Evolutionary conservation across 768 basidiomycete species (phyloP), one percentile per base, ranked within the genome.

Genomic region (Leccinum longicurvipes): DNA sequence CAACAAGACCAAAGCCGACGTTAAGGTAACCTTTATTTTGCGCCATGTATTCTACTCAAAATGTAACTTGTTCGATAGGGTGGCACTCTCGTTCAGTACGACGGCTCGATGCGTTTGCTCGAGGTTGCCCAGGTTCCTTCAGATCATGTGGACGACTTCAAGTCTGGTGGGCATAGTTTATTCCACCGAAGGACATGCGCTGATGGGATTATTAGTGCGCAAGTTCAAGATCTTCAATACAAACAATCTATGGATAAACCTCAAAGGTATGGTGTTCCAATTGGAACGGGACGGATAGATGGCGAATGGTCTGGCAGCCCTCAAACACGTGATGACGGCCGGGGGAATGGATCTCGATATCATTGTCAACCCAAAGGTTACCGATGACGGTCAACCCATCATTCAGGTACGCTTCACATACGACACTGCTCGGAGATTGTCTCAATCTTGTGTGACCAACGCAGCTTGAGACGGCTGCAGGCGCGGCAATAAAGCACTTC

Each of bases 151-250:
- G 60, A 58, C 11, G 34, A 62, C 25, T 58, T 57, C 42, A 50
- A 62, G 56, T 58, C 55, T 17, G 78, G 84, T 85, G 61, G 46
- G 32, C 52, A 71, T 63, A 15, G 42, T 54, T 27, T 42, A 34
- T 23, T 19, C 19, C 10, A 1, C n/a, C 50, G 36, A 39, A 42
- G 17, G 34, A 31, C 24, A 41, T 29, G 12, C 39, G 11, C 45
- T 54, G 58, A 58, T 50, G 57, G 23, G n/a, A 19, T 5, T 46
- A 21, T 51, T 31, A 82, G 85, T 88, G 49, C 82, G 89, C 59
- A 93, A 94, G 73, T 95, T 97, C 85, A 91, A 93, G 79, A 92
- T 91, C 70, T 89, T 93, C 79, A 90, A 91, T 79, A 88, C 89
- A 36, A 91, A 91, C 76, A 90, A 88, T 68, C 66, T 89, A 64